Evolutionary conservation across 108 stramenopile genomes (phyloP), one percentile per base, ranked within the genome.

Genomic region (Skeletonema grethae): DNA sequence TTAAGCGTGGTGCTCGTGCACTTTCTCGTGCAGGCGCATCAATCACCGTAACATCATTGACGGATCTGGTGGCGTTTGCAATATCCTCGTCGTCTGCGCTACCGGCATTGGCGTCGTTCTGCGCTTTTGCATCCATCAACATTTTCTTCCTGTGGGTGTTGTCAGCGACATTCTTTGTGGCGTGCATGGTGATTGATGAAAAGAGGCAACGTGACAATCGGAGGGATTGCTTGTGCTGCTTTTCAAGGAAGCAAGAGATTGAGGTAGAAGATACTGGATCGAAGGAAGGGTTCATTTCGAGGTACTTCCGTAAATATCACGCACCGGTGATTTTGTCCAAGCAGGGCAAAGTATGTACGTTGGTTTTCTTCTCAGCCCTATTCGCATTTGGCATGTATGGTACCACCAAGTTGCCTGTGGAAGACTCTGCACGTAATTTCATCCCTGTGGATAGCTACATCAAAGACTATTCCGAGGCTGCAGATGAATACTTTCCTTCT

Each of bases 361-460:
- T 84, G 13, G n/a, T 84, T 22, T 13, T 72, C 57, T n/a, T n/a
- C n/a, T n/a, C n/a, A n/a, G n/a, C n/a, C n/a, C n/a, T n/a, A n/a
- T n/a, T n/a, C n/a, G n/a, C n/a, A n/a, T n/a, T n/a, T n/a, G n/a
- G n/a, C n/a, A n/a, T n/a, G n/a, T n/a, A n/a, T n/a, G n/a, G n/a
- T n/a, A n/a, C n/a, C n/a, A n/a, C n/a, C n/a, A n/a, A n/a, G n/a
- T n/a, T n/a, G n/a, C n/a, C n/a, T n/a, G 85, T 88, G 4, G 87
- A 88, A 68, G 83, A 88, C 67, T 69, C 85, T 8, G n/a, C 63
- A 15, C 83, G 87, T 9, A 69, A 62, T 63, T 95, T 95, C 63
- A 91, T 95, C 45, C 93, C 93, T n/a, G 72, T 73, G 15, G 89
- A 77, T 61, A 82, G 79, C n/a, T 95, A 95, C 72, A 35, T 95